These are phyloP conservation scores for Spencermartinsiella ligniputridi DNA, from an alignment of 1,139 yeast genomes.

Conservation along the genomic window DNA sequence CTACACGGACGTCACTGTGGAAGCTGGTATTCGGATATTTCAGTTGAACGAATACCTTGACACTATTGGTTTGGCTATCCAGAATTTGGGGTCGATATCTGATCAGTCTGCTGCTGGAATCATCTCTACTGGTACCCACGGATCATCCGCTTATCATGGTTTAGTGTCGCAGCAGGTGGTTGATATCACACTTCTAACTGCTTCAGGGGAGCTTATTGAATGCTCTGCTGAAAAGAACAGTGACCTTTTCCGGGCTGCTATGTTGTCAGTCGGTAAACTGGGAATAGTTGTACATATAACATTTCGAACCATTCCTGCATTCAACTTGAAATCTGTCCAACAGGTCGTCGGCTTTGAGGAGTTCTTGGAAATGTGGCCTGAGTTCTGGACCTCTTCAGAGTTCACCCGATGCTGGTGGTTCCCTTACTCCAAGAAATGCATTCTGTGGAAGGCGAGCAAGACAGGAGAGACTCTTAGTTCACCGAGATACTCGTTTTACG, in stretches of 20 bases:
- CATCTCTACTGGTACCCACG: constrained; percentile 95
- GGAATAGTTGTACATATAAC: constrained; percentile 91
- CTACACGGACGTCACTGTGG: constrained; percentile 86
- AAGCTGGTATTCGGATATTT: constrained; percentile 84
- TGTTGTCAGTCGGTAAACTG: constrained; percentile 82
- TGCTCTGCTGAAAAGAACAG: constrained; percentile 68
- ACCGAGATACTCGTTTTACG: constrained; percentile 81
- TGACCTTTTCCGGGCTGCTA: constrained; percentile 76
- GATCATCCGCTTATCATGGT: constrained; percentile 91
- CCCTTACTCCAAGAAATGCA: constrained; percentile 82
- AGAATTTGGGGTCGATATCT: constrained; percentile 88
- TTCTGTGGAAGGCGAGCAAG: constrained; percentile 85
- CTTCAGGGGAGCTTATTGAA: constrained; percentile 61
- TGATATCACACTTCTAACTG: constrained; percentile 58
- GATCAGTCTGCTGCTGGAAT: constrained; percentile 94
- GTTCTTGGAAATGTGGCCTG: constrained; percentile 44
- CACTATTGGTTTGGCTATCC: constrained; percentile 67
- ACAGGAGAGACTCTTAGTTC: constrained; percentile 52
- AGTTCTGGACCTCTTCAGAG: constrained; percentile 85
- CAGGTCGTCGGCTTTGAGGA: constrained; percentile 77
- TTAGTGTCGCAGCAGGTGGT: constrained; percentile 85
- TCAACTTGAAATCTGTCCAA: constrained; percentile 74
- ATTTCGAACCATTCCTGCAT: constrained; percentile 75
- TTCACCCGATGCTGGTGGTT: constrained; percentile 97
- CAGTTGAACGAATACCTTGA: constrained; percentile 69